Evolutionary conservation across 208 protist species (phyloP), one percentile per base, ranked within the genome.

Genomic region (Borovskyia barvae): DNA sequence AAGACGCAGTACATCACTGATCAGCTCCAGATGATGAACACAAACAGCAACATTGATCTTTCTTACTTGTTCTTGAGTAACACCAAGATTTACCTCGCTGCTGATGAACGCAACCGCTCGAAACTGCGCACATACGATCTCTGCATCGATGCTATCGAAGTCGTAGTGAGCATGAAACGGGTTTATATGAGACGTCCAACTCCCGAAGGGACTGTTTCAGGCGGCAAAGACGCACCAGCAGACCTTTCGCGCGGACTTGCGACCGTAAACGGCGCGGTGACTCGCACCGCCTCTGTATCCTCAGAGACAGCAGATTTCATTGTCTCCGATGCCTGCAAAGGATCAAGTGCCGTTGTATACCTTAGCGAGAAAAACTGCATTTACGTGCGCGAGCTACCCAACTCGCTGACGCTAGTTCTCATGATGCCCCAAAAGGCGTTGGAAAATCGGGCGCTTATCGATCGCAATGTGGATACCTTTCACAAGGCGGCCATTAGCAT

Each of bases 71-170:
- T 95, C 53, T 70, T 95, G 5, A 95, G 85, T 58, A 75, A 68
- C 33, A 90, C 85, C 20, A 95, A 95, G 63, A 92, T 95, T 39
- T 95, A 84, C 72, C 48, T 95, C 15, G 85, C 85, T 19, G 64
- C 85, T 32, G 85, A 92, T 66, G 83, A 91, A 65, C 83, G 83
- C 22, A 91, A 90, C 56, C 82, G 85, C 6, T 60, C 80, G 8
- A 91, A 85, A 56, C 66, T 79, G 11, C 80, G 83, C 50, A 92
- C 85, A 3, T 95, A 95, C 52, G 89, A 92, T 35, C 56, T 95
- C 28, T 95, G 89, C 66, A 92, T 85, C 54, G 89, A 95, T 53
- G 85, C 89, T 4, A 86, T 95, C 46, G 85, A 93, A 35, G 81
- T 95, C 42, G 74, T 92, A 48, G 69, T 84, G 32, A 80, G 82